Percentiles rank a stretch among this genome's conserved stretches.
Evolutionary conservation across 2,329 filamentous ascomycete genomes (phyloP).

Genomic region (Xylariaceae sp.): DNA sequence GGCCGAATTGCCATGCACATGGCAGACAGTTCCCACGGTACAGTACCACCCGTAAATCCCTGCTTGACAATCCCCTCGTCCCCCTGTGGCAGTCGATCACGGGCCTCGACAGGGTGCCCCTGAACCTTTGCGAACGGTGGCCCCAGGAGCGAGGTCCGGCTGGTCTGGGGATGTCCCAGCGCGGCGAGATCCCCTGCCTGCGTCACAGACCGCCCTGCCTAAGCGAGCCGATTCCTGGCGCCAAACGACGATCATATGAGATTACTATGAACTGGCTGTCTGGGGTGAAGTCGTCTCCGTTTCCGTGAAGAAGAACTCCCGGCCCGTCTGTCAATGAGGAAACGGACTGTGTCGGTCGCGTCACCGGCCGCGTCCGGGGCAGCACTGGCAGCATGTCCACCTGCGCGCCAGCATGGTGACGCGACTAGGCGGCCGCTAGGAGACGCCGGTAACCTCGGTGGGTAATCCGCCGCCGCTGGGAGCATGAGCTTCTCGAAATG

Average conservation of each 20-base stretch:
- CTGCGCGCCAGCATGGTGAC: too few relatives aligned
- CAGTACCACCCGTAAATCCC: conserved; percentile 7
- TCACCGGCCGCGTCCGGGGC: too few relatives aligned
- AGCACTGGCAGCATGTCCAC: too few relatives aligned
- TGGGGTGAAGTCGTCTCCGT: too few relatives aligned
- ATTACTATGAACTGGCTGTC: too few relatives aligned
- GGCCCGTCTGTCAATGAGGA: too few relatives aligned
- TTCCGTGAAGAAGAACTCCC: conserved; percentile 12
- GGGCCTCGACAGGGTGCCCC: conserved; percentile 11
- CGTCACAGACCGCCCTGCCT: conserved; percentile 4
- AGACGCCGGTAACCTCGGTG: too few relatives aligned
- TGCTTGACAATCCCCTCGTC: conserved; percentile 1
- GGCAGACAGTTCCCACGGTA: conserved; percentile 11
- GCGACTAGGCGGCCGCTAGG: too few relatives aligned
- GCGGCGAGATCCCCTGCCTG: conserved; percentile 5
- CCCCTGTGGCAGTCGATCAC: conserved; percentile 20
- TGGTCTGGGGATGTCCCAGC: conserved; percentile 5
- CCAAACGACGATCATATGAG: conserved; percentile 21
- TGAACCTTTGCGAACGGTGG: conserved; percentile 3
- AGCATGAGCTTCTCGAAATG: conserved; percentile 15
- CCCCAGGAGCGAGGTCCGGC: conserved; percentile 6
- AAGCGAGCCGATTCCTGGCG: conserved; percentile 21
- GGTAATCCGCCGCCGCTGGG: too few relatives aligned
- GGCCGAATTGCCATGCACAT: conserved; percentile 14
- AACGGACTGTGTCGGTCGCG: too few relatives aligned